A percentile compares a stretch with the other conserved stretches of the same genome.
These are phyloP conservation scores for Fusarium sp. DNA, from an alignment of 2,329 filamentous ascomycete species.

Conservation along the genomic window DNA sequence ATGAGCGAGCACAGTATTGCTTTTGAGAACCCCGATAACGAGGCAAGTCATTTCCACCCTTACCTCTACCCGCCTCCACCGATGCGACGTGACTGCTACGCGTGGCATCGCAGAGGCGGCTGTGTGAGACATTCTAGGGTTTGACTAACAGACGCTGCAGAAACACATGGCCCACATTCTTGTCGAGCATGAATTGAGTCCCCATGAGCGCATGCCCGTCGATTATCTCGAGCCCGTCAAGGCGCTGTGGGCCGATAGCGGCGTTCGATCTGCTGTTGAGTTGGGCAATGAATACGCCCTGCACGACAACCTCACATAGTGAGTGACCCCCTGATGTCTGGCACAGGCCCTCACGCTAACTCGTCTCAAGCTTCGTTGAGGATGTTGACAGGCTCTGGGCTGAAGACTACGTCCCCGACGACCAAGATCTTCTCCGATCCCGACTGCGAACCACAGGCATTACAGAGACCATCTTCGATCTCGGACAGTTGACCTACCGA, in stretches of 20 bases:
- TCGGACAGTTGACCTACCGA: constrained; percentile 89
- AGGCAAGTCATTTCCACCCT: constrained; percentile 61
- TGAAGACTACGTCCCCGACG: constrained; percentile 82
- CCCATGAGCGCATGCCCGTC: constrained; percentile 78
- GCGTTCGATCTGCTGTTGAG: constrained; percentile 84
- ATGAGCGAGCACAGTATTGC: constrained; percentile 85
- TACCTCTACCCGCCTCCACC: not conserved
- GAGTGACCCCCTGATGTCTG: constrained; percentile 49
- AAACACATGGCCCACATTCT: constrained; percentile 79
- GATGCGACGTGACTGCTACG: not conserved
- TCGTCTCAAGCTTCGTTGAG: constrained; percentile 74
- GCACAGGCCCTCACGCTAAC: constrained; percentile 28
- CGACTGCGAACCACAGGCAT: constrained; percentile 93
- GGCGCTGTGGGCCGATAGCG: constrained; percentile 80
- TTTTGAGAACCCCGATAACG: constrained; percentile 80
- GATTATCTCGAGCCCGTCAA: constrained; percentile 84
- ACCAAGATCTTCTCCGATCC: constrained; percentile 93
- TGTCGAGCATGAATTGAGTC: constrained; percentile 80
- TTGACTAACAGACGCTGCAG: constrained; percentile 60
- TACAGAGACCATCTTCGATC: constrained; percentile 91
- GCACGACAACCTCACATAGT: constrained; percentile 96
- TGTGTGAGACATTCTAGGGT: constrained; percentile 37
- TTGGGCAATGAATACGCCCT: constrained; percentile 97
- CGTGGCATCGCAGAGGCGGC: constrained; percentile 5
- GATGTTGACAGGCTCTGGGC: constrained; percentile 78